These are phyloP conservation scores for Berkeleyomyces basicola DNA, from an alignment of 2,329 filamentous ascomycete species.

Conservation along the genomic window DNA sequence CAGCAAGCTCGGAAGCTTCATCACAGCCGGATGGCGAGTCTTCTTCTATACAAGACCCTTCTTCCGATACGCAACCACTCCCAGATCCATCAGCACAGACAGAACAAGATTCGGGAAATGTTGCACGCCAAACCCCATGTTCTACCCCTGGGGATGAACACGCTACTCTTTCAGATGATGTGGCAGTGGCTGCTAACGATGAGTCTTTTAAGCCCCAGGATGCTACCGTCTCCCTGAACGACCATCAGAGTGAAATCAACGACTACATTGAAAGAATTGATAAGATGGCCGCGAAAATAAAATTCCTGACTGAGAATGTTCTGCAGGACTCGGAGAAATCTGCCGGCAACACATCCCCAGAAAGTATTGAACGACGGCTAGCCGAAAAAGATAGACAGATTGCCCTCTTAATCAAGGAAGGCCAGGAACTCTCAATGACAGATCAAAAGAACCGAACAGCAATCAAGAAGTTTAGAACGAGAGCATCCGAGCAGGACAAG, in stretches of 20 bases:
- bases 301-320: conserved; percentile 70
- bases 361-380: conserved; percentile 58
- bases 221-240: conserved; percentile 27
- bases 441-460: conserved; percentile 72
- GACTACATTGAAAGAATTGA: conserved; percentile 75
- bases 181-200: not conserved
- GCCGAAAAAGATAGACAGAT: conserved; percentile 86
- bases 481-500: conserved; percentile 49
- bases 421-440: conserved; percentile 67
- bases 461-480: conserved; percentile 63
- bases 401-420: conserved; percentile 78
- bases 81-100: too few relatives aligned
- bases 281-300: conserved; percentile 75
- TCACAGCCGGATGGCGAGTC: too few relatives aligned
- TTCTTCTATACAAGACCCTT: too few relatives aligned
- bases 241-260: conserved; percentile 59
- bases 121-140: too few relatives aligned
- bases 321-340: conserved; percentile 58
- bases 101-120: too few relatives aligned
- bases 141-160: too few relatives aligned
- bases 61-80: too few relatives aligned
- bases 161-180: not conserved
- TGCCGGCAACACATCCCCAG: conserved; percentile 42
- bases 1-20: too few relatives aligned
- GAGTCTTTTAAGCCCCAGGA: not conserved